Evolutionary conservation across 2,329 filamentous ascomycete genomes (phyloP).

Genomic region (Fusarium secorum): DNA sequence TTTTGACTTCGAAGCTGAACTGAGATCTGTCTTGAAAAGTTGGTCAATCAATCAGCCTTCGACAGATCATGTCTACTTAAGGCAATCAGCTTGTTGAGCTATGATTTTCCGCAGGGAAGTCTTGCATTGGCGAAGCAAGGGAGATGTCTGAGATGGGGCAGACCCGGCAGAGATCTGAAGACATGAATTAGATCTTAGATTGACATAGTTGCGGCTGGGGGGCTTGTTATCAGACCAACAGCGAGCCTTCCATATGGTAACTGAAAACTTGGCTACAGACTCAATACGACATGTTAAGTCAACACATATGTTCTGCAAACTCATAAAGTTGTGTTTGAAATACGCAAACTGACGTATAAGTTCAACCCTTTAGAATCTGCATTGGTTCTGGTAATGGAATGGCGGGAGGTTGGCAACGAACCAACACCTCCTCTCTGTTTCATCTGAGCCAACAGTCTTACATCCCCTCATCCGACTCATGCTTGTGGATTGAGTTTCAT

Average conservation of each 20-base stretch:
- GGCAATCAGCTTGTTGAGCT: background rate
- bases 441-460: background rate
- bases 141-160: rapidly evolving
- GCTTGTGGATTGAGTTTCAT: background rate
- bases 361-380: rapidly evolving
- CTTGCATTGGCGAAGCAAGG: background rate
- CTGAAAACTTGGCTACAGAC: background rate
- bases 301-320: rapidly evolving
- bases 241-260: rapidly evolving
- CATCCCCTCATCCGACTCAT: background rate
- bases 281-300: rapidly evolving
- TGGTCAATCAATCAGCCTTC: background rate
- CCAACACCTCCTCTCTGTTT: background rate
- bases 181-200: too few species aligned
- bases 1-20: background rate
- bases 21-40: background rate
- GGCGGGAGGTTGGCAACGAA: background rate
- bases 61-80: background rate
- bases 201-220: rapidly evolving
- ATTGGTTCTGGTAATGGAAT: background rate
- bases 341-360: rapidly evolving
- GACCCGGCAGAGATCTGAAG: background rate
- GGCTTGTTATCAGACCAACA: background rate
- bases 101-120: background rate
- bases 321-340: rapidly evolving